These are phyloP conservation scores for Carallia brachiata DNA, from an alignment of 345 rosid species.

Conservation along the genomic window DNA sequence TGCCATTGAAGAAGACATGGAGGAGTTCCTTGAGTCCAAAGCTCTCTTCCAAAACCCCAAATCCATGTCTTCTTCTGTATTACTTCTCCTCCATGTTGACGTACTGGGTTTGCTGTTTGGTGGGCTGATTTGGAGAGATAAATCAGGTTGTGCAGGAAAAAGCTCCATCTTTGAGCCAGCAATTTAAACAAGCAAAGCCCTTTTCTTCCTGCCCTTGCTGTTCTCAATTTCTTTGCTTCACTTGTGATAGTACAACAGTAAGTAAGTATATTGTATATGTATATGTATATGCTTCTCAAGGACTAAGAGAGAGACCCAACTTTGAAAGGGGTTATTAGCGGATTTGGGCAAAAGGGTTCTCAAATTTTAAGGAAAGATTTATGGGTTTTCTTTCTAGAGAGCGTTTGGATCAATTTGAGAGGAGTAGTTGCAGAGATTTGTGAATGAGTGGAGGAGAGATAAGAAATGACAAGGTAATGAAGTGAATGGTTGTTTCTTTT, in stretches of 20 bases:
- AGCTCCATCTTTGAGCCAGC: conserved; percentile 48
- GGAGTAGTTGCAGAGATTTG: conserved; percentile 54
- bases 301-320: not conserved
- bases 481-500: conserved; percentile 64
- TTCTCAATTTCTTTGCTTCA: not conserved
- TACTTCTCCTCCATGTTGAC: conserved; percentile 54
- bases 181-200: not conserved
- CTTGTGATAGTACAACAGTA: not conserved
- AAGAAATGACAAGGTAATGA: conserved; percentile 50
- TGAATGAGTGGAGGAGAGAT: conserved; percentile 46
- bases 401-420: conserved; percentile 26
- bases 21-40: conserved; percentile 47
- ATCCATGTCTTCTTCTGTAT: conserved; percentile 43
- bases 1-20: conserved; percentile 54
- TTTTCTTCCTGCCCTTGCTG: not conserved
- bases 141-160: conserved; percentile 81
- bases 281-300: not conserved
- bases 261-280: not conserved
- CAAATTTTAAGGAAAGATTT: conserved; percentile 22
- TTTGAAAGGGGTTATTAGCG: conserved; percentile 5
- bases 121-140: conserved; percentile 68
- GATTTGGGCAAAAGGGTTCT: conserved; percentile 27
- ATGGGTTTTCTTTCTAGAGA: conserved; percentile 3
- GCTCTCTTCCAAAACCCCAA: conserved; percentile 65
- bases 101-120: conserved; percentile 58